Percentiles rank a stretch among this genome's conserved stretches.
phyloP scores from a whole-genome alignment of 352 stramenopile genomes.

The Globisporangium rhizosaccharum region DNA sequence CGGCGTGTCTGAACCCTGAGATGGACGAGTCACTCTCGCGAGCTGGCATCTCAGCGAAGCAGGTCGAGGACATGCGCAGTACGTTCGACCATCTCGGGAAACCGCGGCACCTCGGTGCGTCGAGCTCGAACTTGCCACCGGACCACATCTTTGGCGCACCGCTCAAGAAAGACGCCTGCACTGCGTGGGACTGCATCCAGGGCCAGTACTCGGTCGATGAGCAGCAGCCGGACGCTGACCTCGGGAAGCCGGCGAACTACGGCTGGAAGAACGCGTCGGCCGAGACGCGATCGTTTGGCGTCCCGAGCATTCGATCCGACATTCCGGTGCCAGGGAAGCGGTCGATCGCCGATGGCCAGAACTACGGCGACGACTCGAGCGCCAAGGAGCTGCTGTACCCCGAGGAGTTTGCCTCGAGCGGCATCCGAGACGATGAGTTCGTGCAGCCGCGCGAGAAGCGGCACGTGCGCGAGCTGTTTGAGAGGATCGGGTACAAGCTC shows the following conservation, averaged over 20 bases:
- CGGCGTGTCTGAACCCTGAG: constrained; percentile 58
- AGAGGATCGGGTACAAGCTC: constrained; percentile 60
- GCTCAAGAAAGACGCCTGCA: constrained; percentile 41
- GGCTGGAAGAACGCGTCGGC: constrained; percentile 80
- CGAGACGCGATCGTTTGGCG: constrained; percentile 64
- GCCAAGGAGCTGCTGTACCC: constrained; percentile 84
- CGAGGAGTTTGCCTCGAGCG: constrained; percentile 70
- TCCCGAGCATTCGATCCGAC: constrained; percentile 83
- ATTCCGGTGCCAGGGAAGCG: constrained; percentile 60
- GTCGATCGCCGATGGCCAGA: constrained; percentile 87
- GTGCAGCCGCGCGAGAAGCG: constrained; percentile 44
- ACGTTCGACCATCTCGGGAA: constrained; percentile 72
- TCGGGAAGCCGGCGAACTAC: constrained; percentile 77
- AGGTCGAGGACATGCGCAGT: constrained; percentile 71
- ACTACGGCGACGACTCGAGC: constrained; percentile 86
- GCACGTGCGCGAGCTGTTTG: constrained; percentile 63
- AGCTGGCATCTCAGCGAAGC: constrained; percentile 42
- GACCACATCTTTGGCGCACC: constrained; percentile 66
- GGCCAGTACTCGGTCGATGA: constrained; percentile 76
- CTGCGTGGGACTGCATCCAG: constrained; percentile 74
- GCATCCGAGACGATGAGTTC: constrained; percentile 85
- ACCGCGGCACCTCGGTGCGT: constrained; percentile 48
- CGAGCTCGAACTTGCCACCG: constrained; percentile 22
- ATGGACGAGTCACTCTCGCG: constrained; percentile 49
- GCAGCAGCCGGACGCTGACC: constrained; percentile 74